Base-by-base conservation (phyloP, 2,329 filamentous ascomycete genomes). In the Fusarium sarcochroum region DNA sequence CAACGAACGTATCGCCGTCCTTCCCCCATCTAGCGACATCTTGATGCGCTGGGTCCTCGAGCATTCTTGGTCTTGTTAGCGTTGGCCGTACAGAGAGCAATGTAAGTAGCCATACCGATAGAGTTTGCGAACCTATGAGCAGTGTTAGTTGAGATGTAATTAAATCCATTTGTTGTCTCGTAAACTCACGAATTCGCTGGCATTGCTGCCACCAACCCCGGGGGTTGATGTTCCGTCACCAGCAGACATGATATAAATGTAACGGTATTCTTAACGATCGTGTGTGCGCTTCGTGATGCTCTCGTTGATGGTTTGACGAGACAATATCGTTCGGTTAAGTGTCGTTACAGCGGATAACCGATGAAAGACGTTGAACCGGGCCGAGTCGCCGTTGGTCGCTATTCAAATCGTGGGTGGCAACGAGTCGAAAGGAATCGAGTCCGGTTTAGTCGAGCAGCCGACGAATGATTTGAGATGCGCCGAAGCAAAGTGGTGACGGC, bases 1-100 rank as follows among this genome's bases (percentile, higher is more conserved):
- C 97, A 60, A 99, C 95, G 77, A 99, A 99, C 73, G 94, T 97
- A 77, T 98, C 93, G 54, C 94, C 94, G 69, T 94, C 91, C 72
- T 97, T 93, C 63, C 94, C 94, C 96, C 96, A 99, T 81, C 95
- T 88, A 48, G 98, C 96, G 64, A 98, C 94, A 64, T 92, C 91
- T 73, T 94, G 90, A 79, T 99, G 97, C 53, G 93, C 91, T 35
- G 94, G 94, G 76, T 97, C 97, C 81, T 98, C 95, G 75, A 99
- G 85, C 96, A 99, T 99, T 58, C 77, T 76, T 52, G 34, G 47
- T 45, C 27, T 49, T 48, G 69, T 75, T 56, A 71, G 66, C 50
- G 41, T 38, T 44, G 10, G n/a, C 27, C 32, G 27, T 57, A 17
- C 8, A 20, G n/a, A 25, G 37, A 13, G 34, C 13, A 38, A 35